Evolutionary conservation across 106 monocot genomes (phyloP), one percentile per base, ranked within the genome.

Genomic region (Apostasia ramifera): DNA sequence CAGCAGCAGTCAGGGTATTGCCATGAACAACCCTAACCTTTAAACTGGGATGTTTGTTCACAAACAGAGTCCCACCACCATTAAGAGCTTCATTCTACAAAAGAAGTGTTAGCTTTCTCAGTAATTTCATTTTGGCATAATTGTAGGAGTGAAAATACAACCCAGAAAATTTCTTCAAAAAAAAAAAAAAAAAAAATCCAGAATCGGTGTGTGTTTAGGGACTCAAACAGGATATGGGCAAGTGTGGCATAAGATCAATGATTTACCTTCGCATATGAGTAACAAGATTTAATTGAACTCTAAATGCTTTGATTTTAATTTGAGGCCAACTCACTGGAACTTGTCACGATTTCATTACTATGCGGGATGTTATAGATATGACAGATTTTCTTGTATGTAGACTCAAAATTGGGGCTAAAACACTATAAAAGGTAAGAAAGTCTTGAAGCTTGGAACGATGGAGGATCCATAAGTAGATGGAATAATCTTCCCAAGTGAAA

Each of bases 21-120:
- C 97, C 97, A 60, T 98, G 97, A 58, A 90, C 97, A 3, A 98
- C 76, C 58, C 97, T 68, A 11, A 92, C 89, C 66, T 62, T 78
- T 6, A 98, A 76, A 65, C 90, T 71, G 5, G 89, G 92, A 75
- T 92, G 85, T 40, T 92, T 92, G 59, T 83, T 72, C 4, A 92
- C 87, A 71, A 92, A 98, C 71, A 98, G 71, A 6, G 87, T 92
- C 10, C 97, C 97, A 1, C 97, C 97, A 5, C 97, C 97, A 52
- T 98, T 98, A 13, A 98, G 81, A 3, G 87, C 74, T 81, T 98
- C 97, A 42, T 98, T 98, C 97, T 95, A 80, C 37, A 26, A 53
- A 51, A 38, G 53, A 71, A 51, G 26, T 6, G 12, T 6, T 4
- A 51, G 2, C 0, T 51, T 39, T 48, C 3, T 46, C 7, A 13